Evolutionary conservation across 2,329 filamentous ascomycete genomes (phyloP).

Genomic region (Cytospora mali): DNA sequence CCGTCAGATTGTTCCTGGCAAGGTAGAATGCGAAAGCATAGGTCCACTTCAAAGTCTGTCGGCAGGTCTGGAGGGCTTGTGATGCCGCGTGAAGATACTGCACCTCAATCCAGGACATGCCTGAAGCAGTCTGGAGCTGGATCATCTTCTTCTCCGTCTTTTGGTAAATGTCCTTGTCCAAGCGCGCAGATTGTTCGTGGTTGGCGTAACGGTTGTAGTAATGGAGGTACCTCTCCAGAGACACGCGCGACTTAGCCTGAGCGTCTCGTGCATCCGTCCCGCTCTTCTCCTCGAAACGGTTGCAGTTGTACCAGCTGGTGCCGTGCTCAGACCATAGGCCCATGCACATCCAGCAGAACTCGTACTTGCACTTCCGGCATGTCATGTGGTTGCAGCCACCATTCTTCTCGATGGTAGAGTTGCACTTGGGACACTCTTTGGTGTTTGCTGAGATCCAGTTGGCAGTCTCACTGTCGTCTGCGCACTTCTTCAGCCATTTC

Average conservation of each 20-base stretch:
- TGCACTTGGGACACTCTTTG: slow-evolving; percentile 95
- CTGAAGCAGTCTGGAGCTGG: slow-evolving; percentile 87
- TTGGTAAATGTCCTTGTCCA: slow-evolving; percentile 92
- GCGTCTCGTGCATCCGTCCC: slow-evolving; percentile 87
- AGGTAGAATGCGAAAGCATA: slow-evolving; percentile 99
- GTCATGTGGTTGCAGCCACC: slow-evolving; percentile 99
- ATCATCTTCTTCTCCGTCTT: slow-evolving; percentile 99
- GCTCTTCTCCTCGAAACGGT: slow-evolving; percentile 94
- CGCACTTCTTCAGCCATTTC: slow-evolving; percentile 96
- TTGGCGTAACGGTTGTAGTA: slow-evolving; percentile 99
- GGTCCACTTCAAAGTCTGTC: slow-evolving; percentile 99
- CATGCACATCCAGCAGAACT: slow-evolving; percentile 99
- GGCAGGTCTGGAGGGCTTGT: slow-evolving; percentile 90
- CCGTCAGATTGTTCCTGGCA: slow-evolving; percentile 90
- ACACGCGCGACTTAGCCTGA: slow-evolving; percentile 87
- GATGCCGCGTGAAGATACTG: slow-evolving; percentile 95
- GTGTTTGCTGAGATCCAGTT: slow-evolving; percentile 99
- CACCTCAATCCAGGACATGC: slow-evolving; percentile 99
- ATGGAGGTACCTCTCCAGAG: slow-evolving; percentile 92
- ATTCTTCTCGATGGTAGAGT: slow-evolving; percentile 98
- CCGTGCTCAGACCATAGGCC: slow-evolving; percentile 97
- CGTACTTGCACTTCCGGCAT: slow-evolving; percentile 90
- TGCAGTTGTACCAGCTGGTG: slow-evolving; percentile 99
- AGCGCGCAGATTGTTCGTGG: slow-evolving; percentile 94
- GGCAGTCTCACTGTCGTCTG: slow-evolving; percentile 95